These are phyloP conservation scores for Laburnicola sp. DNA, from an alignment of 2,329 filamentous ascomycete genomes.

Conservation along the genomic window DNA sequence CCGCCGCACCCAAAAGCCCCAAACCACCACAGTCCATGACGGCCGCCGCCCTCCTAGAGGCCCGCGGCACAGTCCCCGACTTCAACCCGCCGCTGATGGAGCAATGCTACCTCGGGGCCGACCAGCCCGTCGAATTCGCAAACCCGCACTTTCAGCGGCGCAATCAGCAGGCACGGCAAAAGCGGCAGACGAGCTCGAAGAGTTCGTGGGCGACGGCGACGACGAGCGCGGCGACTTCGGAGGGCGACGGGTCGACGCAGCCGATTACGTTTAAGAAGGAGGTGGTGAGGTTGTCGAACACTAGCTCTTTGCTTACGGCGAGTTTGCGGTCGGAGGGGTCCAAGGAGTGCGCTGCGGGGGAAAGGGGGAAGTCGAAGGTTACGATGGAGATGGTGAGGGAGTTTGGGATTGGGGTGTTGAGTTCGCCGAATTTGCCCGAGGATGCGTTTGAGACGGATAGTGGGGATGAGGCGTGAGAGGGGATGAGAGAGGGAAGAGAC, in stretches of 20 bases:
- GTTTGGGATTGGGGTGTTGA: slow-evolving; percentile 5
- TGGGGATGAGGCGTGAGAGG: slow-evolving; percentile 6
- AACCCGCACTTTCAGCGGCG: not conserved
- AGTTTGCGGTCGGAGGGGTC: not conserved
- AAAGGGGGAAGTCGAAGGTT: not conserved
- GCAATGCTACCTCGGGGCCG: slow-evolving; percentile 10
- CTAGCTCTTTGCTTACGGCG: slow-evolving; percentile 17
- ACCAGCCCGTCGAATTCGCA: not conserved
- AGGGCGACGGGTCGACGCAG: not conserved
- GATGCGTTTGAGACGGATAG: slow-evolving; percentile 9
- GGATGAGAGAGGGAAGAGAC: not conserved
- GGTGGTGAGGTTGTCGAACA: slow-evolving; percentile 6
- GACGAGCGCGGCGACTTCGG: not conserved
- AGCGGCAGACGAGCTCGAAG: not conserved
- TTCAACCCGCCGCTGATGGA: slow-evolving; percentile 20
- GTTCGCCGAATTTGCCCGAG: slow-evolving; percentile 4
- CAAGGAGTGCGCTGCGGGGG: not conserved
- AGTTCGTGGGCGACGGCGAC: slow-evolving; percentile 6
- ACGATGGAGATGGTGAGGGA: slow-evolving; percentile 9
- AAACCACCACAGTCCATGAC: slow-evolving; percentile 12
- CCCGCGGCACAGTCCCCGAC: slow-evolving; percentile 5
- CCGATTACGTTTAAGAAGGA: slow-evolving; percentile 13
- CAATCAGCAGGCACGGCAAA: not conserved
- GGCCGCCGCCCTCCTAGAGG: slow-evolving; percentile 13
- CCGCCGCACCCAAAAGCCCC: not conserved